Conservation (phyloP, 2,329 filamentous ascomycete species). For the Drechslerella stenobrocha region DNA sequence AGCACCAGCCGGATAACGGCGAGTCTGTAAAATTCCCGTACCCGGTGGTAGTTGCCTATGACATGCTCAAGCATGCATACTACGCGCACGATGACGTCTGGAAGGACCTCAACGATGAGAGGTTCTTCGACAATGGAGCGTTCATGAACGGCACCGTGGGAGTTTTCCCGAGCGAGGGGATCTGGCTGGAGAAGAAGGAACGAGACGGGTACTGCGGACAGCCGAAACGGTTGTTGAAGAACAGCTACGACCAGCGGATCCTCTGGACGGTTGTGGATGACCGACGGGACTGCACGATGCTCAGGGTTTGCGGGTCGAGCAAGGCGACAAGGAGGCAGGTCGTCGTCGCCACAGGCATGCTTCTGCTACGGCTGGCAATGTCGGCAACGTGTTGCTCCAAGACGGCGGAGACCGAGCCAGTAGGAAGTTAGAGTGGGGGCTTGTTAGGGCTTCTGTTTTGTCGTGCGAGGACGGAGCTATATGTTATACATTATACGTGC, state of each 20-base stretch:
- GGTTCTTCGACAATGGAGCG: constrained; percentile 34
- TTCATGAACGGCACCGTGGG: constrained; percentile 44
- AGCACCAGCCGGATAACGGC: constrained; percentile 33
- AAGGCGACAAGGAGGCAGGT: constrained; percentile 43
- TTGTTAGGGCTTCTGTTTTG: too few species aligned
- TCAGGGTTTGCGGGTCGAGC: constrained; percentile 30
- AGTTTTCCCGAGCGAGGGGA: constrained; percentile 32
- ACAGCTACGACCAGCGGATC: constrained; percentile 31
- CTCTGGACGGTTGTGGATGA: constrained; percentile 42
- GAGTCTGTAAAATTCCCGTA: constrained; percentile 34
- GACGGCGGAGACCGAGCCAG: constrained; percentile 5
- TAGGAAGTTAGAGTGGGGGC: background rate
- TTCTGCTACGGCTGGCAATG: constrained; percentile 30
- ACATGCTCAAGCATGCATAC: constrained; percentile 40
- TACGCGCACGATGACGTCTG: constrained; percentile 41
- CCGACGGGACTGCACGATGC: constrained; percentile 40
- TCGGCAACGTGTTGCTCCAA: constrained; percentile 44
- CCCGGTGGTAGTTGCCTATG: constrained; percentile 42
- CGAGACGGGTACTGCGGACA: constrained; percentile 39
- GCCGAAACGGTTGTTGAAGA: constrained; percentile 38
- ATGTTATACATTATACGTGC: too few species aligned
- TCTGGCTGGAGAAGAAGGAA: constrained; percentile 38
- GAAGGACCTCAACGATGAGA: constrained; percentile 38
- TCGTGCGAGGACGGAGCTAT: too few species aligned
- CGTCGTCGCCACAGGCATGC: constrained; percentile 43